Percentiles rank a stretch among this genome's conserved stretches.
These are phyloP conservation scores for Auricularia sp. DNA, from an alignment of 768 basidiomycete species.

Conservation along the genomic window DNA sequence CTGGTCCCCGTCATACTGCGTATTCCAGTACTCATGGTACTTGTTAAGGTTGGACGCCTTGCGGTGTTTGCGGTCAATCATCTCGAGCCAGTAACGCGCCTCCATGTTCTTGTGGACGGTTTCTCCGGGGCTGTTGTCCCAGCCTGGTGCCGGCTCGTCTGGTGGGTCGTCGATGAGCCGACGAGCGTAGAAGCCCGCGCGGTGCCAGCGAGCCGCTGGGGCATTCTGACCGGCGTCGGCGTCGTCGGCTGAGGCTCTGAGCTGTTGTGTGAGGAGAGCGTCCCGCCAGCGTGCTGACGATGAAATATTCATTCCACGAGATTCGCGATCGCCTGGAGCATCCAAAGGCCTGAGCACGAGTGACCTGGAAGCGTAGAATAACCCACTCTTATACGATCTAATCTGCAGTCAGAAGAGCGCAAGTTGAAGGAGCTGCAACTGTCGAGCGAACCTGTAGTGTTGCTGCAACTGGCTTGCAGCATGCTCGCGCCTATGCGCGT, in stretches of 20 bases:
- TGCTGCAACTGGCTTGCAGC: no score
- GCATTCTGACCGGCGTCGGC: background rate
- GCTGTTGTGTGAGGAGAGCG: background rate
- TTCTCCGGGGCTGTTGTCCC: background rate
- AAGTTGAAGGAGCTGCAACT: no score
- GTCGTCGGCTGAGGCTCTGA: background rate
- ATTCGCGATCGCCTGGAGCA: background rate
- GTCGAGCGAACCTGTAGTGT: no score
- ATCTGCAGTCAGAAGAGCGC: no score
- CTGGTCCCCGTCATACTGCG: background rate
- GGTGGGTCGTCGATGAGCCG: background rate
- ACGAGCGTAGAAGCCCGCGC: background rate
- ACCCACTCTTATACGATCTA: no score
- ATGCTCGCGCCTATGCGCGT: no score
- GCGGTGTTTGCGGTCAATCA: background rate
- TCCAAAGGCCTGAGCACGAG: no score
- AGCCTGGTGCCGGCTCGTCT: background rate
- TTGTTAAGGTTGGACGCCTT: conserved; percentile 1
- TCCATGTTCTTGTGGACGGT: background rate
- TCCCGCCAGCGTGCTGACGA: background rate
- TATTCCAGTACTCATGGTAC: background rate
- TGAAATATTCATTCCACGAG: background rate
- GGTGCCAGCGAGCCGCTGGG: background rate
- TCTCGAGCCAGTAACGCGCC: background rate
- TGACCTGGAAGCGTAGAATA: no score